phyloP scores from a whole-genome alignment of 176 grass and related monocot genomes.

The Lolium perenne region DNA sequence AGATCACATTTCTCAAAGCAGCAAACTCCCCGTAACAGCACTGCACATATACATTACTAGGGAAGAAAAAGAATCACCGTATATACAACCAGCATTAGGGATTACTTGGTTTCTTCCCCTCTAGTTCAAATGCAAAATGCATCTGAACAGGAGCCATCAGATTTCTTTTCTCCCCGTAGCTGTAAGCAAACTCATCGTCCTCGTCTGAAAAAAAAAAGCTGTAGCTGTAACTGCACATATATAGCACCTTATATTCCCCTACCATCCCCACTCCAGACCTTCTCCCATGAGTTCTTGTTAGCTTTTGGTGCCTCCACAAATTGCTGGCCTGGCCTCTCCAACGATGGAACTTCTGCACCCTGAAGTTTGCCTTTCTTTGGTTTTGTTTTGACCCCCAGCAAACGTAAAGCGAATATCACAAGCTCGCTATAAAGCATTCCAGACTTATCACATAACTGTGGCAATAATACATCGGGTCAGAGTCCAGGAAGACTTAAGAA shows the following conservation, averaged over 20 bases:
- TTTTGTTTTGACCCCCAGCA: conserved; percentile 74
- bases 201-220: background rate
- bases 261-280: conserved; percentile 56
- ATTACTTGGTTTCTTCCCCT: conserved; percentile 35
- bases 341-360: conserved; percentile 28
- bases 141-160: background rate
- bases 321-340: conserved; percentile 33
- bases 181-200: conserved; percentile 12
- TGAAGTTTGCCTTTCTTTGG: conserved; percentile 49
- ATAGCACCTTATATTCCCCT: conserved; percentile 44
- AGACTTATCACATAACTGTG: conserved; percentile 74
- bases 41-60: conserved; percentile 3
- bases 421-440: conserved; percentile 86
- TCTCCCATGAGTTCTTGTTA: conserved; percentile 70
- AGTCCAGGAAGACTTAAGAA: conserved; percentile 18
- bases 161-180: conserved; percentile 23
- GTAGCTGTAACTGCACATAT: background rate
- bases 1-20: conserved; percentile 13
- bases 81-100: conserved; percentile 26
- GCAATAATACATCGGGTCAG: conserved; percentile 3
- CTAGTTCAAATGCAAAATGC: conserved; percentile 26
- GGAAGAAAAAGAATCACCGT: conserved; percentile 18
- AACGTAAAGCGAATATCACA: conserved; percentile 58
- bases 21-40: conserved; percentile 10
- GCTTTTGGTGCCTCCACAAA: conserved; percentile 49